Evolutionary conservation across 108 stramenopile species (phyloP).

Genomic region (Pseudonitzschia pungens): DNA sequence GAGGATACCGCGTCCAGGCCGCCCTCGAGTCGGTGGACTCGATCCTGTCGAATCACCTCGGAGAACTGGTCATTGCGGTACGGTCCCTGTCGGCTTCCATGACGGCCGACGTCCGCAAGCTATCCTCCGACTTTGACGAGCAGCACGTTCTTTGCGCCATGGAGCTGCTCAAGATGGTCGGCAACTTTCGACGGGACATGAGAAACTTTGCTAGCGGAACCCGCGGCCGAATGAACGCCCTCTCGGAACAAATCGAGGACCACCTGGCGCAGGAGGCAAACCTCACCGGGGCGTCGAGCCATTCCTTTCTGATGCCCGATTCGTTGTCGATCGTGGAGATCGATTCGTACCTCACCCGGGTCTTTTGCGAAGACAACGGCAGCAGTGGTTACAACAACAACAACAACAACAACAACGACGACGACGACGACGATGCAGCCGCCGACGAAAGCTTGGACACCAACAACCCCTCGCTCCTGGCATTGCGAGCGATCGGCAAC

Average conservation of each 20-base stretch:
- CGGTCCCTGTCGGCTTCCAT: slow-evolving; percentile 47
- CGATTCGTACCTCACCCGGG: slow-evolving; percentile 66
- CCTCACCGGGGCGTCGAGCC: slow-evolving; percentile 14
- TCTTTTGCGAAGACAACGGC: slow-evolving; percentile 47
- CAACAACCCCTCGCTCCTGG: slow-evolving; percentile 28
- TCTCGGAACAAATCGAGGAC: slow-evolving; percentile 50
- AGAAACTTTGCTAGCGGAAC: slow-evolving; percentile 56
- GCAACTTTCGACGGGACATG: slow-evolving; percentile 53
- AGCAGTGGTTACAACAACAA: neutral
- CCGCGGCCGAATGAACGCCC: slow-evolving; percentile 49
- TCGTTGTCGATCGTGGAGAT: slow-evolving; percentile 67
- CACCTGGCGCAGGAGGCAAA: slow-evolving; percentile 25
- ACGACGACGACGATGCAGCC: too few species aligned
- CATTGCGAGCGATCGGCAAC: slow-evolving; percentile 45
- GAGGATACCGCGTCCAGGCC: slow-evolving; percentile 57
- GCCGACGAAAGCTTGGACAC: neutral
- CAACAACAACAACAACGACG: neutral
- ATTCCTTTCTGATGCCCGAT: slow-evolving; percentile 57
- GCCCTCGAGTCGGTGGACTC: slow-evolving; percentile 60
- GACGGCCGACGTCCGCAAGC: slow-evolving; percentile 44
- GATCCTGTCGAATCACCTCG: slow-evolving; percentile 60
- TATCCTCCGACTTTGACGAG: slow-evolving; percentile 66
- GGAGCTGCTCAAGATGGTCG: slow-evolving; percentile 74
- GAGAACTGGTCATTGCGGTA: slow-evolving; percentile 69
- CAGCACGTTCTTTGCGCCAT: slow-evolving; percentile 75